Percentiles rank a stretch among this genome's conserved stretches.
Evolutionary conservation across 192 early-diverging fungal genomes (phyloP).

Genomic region (Umbelopsis ramanniana): DNA sequence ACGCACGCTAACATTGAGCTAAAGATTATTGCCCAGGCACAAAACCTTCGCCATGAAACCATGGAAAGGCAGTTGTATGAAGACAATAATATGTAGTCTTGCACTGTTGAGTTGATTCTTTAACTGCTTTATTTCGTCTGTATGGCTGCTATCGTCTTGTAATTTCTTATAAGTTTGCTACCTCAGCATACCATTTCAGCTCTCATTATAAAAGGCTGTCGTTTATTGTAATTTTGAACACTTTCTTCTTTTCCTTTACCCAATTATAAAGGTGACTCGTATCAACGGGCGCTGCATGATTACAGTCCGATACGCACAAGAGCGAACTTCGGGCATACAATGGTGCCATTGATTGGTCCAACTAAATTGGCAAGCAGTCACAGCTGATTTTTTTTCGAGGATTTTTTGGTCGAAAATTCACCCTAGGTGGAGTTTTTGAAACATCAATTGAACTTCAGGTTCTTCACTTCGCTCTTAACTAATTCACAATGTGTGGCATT

Average conservation of each 20-base stretch:
- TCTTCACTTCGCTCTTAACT: background rate
- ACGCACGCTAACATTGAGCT: no score
- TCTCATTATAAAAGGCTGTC: no score
- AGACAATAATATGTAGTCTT: slow-evolving; percentile 21
- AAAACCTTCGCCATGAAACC: slow-evolving; percentile 71
- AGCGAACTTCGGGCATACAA: background rate
- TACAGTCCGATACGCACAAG: no score
- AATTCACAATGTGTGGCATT: slow-evolving; percentile 84
- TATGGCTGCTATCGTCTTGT: no score
- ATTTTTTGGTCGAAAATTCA: background rate
- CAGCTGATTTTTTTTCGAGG: slow-evolving; percentile 8
- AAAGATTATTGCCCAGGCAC: slow-evolving; percentile 73
- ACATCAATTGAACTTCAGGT: slow-evolving; percentile 13
- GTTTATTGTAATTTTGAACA: no score
- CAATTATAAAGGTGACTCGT: no score
- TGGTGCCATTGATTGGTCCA: background rate
- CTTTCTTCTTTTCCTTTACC: no score
- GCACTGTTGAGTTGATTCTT: background rate
- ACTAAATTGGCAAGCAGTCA: background rate
- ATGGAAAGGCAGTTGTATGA: slow-evolving; percentile 64
- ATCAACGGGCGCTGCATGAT: no score
- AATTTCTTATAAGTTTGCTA: no score
- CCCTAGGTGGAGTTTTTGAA: slow-evolving; percentile 11
- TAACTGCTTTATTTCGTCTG: no score
- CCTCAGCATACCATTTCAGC: no score